These are phyloP conservation scores for Epichloe scottii DNA, from an alignment of 2,329 filamentous ascomycete species.

Conservation along the genomic window DNA sequence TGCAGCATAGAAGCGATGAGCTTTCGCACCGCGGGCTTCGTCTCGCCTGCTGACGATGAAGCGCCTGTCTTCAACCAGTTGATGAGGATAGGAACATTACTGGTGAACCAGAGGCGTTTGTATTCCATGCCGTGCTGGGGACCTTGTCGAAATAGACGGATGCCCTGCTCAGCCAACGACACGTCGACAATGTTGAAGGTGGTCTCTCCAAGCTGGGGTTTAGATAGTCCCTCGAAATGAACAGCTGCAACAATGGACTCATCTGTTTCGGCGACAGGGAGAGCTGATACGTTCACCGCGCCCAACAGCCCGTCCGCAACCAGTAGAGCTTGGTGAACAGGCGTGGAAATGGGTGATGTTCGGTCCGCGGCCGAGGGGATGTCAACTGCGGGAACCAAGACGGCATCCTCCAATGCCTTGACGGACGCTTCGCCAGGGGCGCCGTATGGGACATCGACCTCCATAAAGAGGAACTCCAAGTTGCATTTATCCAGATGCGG, in stretches of 20 bases:
- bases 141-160: slow-evolving; percentile 56
- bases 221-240: slow-evolving; percentile 37
- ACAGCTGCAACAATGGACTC: slow-evolving; percentile 42
- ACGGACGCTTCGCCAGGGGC: slow-evolving; percentile 21
- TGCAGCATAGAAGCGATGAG: slow-evolving; percentile 57
- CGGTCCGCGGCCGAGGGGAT: slow-evolving; percentile 54
- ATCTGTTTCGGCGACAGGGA: slow-evolving; percentile 26
- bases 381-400: slow-evolving; percentile 66
- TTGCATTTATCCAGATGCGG: slow-evolving; percentile 47
- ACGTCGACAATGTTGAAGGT: slow-evolving; percentile 51
- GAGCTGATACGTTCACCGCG: slow-evolving; percentile 38
- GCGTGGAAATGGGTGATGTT: slow-evolving; percentile 58
- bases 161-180: slow-evolving; percentile 45
- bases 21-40: slow-evolving; percentile 53
- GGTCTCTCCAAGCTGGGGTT: slow-evolving; percentile 19
- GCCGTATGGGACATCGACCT: slow-evolving; percentile 29
- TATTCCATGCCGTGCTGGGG: slow-evolving; percentile 59
- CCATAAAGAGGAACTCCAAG: slow-evolving; percentile 50
- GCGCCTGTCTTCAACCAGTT: slow-evolving; percentile 50
- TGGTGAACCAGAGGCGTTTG: slow-evolving; percentile 61
- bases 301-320: slow-evolving; percentile 62
- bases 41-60: slow-evolving; percentile 26
- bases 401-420: slow-evolving; percentile 43
- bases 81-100: slow-evolving; percentile 51
- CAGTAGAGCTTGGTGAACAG: slow-evolving; percentile 71